Percentiles rank a stretch among this genome's conserved stretches.
Conservation (phyloP, 768 basidiomycete species). For the Termitomyces sp. region DNA sequence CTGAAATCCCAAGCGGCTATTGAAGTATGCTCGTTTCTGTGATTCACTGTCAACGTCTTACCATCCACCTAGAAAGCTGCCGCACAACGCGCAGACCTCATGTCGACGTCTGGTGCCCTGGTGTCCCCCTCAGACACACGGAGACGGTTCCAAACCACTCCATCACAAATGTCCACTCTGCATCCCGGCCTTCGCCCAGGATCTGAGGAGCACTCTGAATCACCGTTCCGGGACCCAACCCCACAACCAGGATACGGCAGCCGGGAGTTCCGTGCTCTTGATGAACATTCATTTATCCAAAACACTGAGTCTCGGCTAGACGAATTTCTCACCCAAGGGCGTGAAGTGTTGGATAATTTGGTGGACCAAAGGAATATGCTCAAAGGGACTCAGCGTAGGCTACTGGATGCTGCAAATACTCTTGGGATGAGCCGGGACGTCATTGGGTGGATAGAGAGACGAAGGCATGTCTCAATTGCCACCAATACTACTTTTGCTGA, state of each 20-base stretch:
- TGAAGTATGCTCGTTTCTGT: conserved; percentile 30
- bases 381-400: conserved; percentile 86
- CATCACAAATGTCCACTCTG: conserved; percentile 40
- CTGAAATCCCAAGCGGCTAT: conserved; percentile 56
- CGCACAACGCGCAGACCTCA: conserved; percentile 57
- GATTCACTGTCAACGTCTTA: neutral
- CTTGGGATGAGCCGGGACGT: conserved; percentile 90
- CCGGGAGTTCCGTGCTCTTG: conserved; percentile 74
- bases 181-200: conserved; percentile 48
- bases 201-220: conserved; percentile 59
- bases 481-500: neutral
- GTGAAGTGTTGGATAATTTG: conserved; percentile 86
- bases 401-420: conserved; percentile 90
- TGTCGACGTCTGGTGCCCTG: conserved; percentile 38
- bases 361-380: conserved; percentile 90
- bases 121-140: conserved; percentile 52
- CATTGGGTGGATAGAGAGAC: conserved; percentile 94
- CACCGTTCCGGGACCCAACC: conserved; percentile 70
- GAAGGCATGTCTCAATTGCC: conserved; percentile 56
- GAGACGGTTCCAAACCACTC: conserved; percentile 54
- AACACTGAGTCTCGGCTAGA: conserved; percentile 80
- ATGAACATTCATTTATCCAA: conserved; percentile 87
- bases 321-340: conserved; percentile 87
- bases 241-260: conserved; percentile 46
- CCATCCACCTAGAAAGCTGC: conserved; percentile 44